A percentile compares a stretch with the other conserved stretches of the same genome.
phyloP scores from a whole-genome alignment of 768 basidiomycete genomes.

The Mycena albidolilacea region DNA sequence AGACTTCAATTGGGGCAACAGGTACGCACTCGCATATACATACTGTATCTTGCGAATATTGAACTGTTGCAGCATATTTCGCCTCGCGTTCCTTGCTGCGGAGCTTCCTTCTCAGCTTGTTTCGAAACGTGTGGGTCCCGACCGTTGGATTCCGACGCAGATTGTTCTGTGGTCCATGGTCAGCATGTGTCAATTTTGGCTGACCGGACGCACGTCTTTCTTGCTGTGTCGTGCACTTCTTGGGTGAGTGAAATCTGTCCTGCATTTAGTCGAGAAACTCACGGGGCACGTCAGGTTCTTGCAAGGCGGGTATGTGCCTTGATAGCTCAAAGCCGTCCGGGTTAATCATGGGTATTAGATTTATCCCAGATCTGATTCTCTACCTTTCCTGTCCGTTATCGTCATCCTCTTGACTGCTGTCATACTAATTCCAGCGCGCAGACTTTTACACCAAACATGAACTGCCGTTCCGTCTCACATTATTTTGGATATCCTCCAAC shows the following conservation, averaged over 20 bases:
- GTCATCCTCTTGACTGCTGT: background rate
- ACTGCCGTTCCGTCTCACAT: constrained; percentile 68
- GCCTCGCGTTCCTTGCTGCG: constrained; percentile 65
- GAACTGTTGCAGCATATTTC: constrained; percentile 52
- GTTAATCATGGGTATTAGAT: constrained; percentile 47
- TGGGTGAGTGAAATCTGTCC: constrained; percentile 48
- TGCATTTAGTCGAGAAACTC: background rate
- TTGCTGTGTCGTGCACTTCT: constrained; percentile 64
- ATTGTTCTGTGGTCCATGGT: constrained; percentile 71
- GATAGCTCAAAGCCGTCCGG: background rate
- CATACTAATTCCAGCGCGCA: constrained; percentile 42
- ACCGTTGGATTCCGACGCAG: constrained; percentile 75
- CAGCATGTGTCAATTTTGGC: constrained; percentile 68
- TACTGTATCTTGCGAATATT: background rate
- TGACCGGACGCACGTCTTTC: constrained; percentile 67
- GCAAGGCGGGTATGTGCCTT: constrained; percentile 60
- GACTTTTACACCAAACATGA: constrained; percentile 75
- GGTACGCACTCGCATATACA: constrained; percentile 29
- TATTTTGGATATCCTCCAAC: constrained; percentile 69
- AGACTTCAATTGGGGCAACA: constrained; percentile 74
- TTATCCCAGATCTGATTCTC: constrained; percentile 72
- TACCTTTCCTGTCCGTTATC: constrained; percentile 69
- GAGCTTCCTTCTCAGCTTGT: constrained; percentile 76
- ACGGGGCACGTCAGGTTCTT: constrained; percentile 48
- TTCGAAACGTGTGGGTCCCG: constrained; percentile 74